Conservation (phyloP, 495 filamentous ascomycete species). For the Tuber umbilicatum region DNA sequence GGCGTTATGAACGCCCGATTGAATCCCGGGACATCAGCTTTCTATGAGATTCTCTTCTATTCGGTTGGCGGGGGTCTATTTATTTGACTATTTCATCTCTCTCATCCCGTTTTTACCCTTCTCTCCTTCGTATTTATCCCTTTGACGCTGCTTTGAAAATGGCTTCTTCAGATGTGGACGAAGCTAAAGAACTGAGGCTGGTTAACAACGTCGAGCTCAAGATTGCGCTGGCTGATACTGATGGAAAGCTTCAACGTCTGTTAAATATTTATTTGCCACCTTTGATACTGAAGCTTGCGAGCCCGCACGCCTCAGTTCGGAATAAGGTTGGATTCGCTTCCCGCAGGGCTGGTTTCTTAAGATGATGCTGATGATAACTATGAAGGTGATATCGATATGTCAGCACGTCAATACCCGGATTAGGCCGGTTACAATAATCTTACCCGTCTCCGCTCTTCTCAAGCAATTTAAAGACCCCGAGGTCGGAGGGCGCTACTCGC, state of each 20-base stretch:
- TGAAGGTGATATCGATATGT: slow-evolving; percentile 59
- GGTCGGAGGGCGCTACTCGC: slow-evolving; percentile 49
- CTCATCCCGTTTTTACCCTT: neutral
- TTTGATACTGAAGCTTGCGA: slow-evolving; percentile 74
- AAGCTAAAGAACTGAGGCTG: slow-evolving; percentile 63
- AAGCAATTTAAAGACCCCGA: slow-evolving; percentile 78
- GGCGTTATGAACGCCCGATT: neutral
- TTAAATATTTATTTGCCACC: slow-evolving; percentile 74
- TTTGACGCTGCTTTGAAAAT: neutral
- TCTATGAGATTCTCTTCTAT: neutral
- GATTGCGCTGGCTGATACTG: slow-evolving; percentile 78
- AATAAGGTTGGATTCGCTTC: slow-evolving; percentile 59
- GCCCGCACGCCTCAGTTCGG: slow-evolving; percentile 70
- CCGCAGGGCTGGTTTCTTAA: neutral
- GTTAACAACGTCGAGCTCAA: slow-evolving; percentile 85
- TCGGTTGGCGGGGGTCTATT: neutral
- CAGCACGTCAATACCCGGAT: slow-evolving; percentile 74
- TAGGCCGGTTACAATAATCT: slow-evolving; percentile 44
- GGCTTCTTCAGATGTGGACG: slow-evolving; percentile 28
- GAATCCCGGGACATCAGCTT: neutral
- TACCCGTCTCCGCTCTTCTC: slow-evolving; percentile 75
- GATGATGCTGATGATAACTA: neutral
- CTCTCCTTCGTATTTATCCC: neutral
- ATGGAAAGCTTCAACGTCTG: slow-evolving; percentile 67
- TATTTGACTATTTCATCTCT: neutral